Evolutionary conservation across 192 early-diverging fungal genomes (phyloP).

Genomic region (Haplosporangium gracile): DNA sequence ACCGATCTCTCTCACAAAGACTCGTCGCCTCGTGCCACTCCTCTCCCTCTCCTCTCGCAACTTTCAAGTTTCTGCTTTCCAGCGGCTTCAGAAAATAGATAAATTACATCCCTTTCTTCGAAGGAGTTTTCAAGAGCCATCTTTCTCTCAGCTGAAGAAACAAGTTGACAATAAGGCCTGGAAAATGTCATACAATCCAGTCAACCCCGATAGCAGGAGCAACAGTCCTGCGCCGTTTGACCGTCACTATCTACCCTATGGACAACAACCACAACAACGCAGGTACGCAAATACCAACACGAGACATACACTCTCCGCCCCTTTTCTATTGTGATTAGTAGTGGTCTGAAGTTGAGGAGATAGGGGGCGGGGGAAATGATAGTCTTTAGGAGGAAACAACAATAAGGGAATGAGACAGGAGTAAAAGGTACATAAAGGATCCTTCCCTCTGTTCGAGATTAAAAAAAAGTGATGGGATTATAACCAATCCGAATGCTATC

Average conservation of each 20-base stretch:
- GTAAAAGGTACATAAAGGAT: not conserved
- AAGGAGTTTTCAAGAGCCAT: not conserved
- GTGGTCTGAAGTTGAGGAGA: not conserved
- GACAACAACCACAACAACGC: slow-evolving; percentile 19
- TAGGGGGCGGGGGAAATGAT: not conserved
- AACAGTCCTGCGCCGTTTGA: slow-evolving; percentile 32
- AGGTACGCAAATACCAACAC: not conserved
- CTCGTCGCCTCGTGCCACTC: not conserved
- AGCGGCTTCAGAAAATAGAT: not conserved
- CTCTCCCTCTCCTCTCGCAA: not conserved
- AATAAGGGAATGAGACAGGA: not conserved
- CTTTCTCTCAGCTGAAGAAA: not conserved
- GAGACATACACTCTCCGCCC: not conserved
- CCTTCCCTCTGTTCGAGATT: not conserved
- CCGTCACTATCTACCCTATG: not conserved
- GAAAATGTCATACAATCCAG: slow-evolving; percentile 34
- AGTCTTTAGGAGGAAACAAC: not conserved
- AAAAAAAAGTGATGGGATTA: not conserved
- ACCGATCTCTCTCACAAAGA: not conserved
- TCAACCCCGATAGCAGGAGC: slow-evolving; percentile 35
- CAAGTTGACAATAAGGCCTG: not conserved
- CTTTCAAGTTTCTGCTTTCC: not conserved
- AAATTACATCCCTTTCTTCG: not conserved
- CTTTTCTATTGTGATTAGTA: not conserved
- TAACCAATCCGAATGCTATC: not conserved